A percentile compares a stretch with the other conserved stretches of the same genome.
Conservation (phyloP, 441 rosid genomes). For the Populus tomentosa region DNA sequence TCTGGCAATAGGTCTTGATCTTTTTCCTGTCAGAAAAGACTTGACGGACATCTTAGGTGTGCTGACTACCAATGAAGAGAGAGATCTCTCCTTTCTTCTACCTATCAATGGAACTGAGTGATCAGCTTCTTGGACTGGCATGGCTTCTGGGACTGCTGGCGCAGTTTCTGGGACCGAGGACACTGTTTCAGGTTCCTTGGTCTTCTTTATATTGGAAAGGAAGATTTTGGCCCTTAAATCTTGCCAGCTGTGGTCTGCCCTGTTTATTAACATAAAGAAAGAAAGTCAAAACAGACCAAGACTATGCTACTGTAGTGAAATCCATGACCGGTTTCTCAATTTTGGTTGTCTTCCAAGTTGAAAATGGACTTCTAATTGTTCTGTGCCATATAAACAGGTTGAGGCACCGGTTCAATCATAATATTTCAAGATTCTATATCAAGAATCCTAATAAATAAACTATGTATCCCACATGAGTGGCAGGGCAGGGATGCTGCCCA, state of each 20-base stretch:
- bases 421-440: background rate
- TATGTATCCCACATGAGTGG: background rate
- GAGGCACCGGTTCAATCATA: background rate
- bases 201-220: conserved; percentile 37
- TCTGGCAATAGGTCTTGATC: conserved; percentile 38
- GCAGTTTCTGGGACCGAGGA: conserved; percentile 26
- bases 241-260: conserved; percentile 66
- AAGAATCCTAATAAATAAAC: background rate
- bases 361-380: background rate
- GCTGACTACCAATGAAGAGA: conserved; percentile 55
- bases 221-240: conserved; percentile 57
- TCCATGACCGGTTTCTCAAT: conserved; percentile 1
- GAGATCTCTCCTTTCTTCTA: conserved; percentile 57
- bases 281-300: background rate
- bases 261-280: conserved; percentile 21
- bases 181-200: conserved; percentile 33
- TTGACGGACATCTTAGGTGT: conserved; percentile 45
- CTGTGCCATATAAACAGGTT: background rate
- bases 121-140: conserved; percentile 22
- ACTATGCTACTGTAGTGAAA: background rate
- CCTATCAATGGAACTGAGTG: conserved; percentile 31
- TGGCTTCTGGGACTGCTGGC: conserved; percentile 11
- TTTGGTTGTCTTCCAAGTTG: background rate
- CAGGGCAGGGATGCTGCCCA: background rate
- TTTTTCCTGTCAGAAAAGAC: conserved; percentile 40